phyloP scores from a whole-genome alignment of 768 basidiomycete species.

The Serendipita sp. region DNA sequence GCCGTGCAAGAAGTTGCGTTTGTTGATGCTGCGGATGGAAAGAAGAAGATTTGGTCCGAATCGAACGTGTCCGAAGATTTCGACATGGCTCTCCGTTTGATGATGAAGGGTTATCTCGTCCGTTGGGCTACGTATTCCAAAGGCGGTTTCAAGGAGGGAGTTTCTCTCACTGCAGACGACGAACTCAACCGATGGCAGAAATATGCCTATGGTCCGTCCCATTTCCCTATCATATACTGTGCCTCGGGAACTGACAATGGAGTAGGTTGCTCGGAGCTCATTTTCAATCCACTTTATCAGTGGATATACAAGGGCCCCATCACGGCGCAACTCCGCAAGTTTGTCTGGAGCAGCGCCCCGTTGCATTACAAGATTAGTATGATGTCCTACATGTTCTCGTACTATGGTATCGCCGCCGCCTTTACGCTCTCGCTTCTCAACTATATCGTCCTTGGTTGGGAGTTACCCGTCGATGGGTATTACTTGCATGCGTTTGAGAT shows the following conservation, averaged over 20 bases:
- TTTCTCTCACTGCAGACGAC: conserved; percentile 25
- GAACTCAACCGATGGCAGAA: conserved; percentile 29
- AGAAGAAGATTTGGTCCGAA: conserved; percentile 71
- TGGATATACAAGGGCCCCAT: conserved; percentile 22
- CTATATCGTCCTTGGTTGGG: conserved; percentile 19
- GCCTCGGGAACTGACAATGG: too few relatives aligned
- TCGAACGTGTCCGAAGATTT: conserved; percentile 71
- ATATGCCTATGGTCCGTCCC: conserved; percentile 11
- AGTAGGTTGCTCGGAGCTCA: conserved; percentile 18
- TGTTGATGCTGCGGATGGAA: conserved; percentile 44
- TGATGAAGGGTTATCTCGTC: conserved; percentile 16
- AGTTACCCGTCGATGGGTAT: conserved; percentile 14
- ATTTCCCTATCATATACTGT: too few relatives aligned
- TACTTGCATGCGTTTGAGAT: conserved; percentile 11
- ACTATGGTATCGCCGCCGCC: conserved; percentile 16
- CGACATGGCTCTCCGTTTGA: conserved; percentile 59
- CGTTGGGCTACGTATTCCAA: conserved; percentile 22
- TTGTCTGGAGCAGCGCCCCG: conserved; percentile 6
- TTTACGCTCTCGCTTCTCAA: conserved; percentile 17
- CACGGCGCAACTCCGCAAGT: conserved; percentile 13
- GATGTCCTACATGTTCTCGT: conserved; percentile 10
- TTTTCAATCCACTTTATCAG: conserved; percentile 22
- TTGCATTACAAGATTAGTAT: conserved; percentile 8
- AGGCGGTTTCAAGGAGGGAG: conserved; percentile 27
- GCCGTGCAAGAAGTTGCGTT: conserved; percentile 78